Base-by-base conservation (phyloP, 2,329 filamentous ascomycete species). In the Dactylellina parvicollis region DNA sequence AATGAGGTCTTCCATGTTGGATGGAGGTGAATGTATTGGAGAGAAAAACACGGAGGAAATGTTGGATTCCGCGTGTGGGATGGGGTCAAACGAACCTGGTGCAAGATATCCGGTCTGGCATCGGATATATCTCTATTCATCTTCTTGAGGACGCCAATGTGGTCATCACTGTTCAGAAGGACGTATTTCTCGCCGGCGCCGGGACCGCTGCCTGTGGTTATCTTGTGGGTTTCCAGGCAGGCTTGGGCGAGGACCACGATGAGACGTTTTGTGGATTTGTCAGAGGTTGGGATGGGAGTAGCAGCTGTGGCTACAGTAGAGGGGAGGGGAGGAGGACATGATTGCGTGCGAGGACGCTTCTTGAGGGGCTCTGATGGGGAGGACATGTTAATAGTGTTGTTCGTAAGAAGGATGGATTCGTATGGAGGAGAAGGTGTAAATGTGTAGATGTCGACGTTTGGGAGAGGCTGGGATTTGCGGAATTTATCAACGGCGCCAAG, bases 121-220 rank as follows among this genome's bases (percentile, higher is more conserved):
- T 99, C 95, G 81, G 93, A 97, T 77, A 99, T 98, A 81, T 99
- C 95, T 78, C 95, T 87, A 81, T 96, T 96, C 94, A 98, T 98
- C 85, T 98, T 99, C 79, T 95, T 90, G 92, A 99, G 96, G 76
- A 98, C 91, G 75, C 95, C 95, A 77, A 99, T 99, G 81, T 99
- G 95, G 83, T 99, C 95, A 80, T 99, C 95, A 82, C 93, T 97
- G 85, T 99, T 99, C 79, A 99, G 88, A 57, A 99, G 85, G 74
- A 94, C 96, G 83, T 96, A 99, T 82, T 98, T 98, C 81, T 97
- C 94, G 79, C 97, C 93, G 56, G 91, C 88, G 73, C 87, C 81
- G 80, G 85, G 81, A 16, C 89, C 87, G 55, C 44, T 74, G 73
- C 89, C 89, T 77, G 92, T 89, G 18, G 91, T 90, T 0, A 95